These are phyloP conservation scores for Dictyostelium citrinum DNA, from an alignment of 78 protist genomes.

Conservation along the genomic window DNA sequence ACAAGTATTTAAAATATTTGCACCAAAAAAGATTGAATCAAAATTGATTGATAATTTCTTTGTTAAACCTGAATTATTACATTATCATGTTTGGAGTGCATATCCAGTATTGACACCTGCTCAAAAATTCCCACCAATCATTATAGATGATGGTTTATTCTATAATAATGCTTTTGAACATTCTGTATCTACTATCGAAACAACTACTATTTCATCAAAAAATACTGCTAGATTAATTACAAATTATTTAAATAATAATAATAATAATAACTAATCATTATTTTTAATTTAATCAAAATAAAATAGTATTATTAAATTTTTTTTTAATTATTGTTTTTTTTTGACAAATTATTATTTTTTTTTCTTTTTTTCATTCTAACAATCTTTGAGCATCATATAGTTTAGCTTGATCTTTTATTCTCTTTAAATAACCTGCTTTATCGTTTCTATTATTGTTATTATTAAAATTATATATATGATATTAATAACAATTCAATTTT, in stretches of 20 bases:
- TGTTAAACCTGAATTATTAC: background rate
- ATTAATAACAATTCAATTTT: no score
- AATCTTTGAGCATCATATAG: background rate
- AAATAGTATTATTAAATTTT: background rate
- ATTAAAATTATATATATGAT: no score
- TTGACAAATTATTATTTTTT: background rate
- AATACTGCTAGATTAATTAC: slow-evolving; percentile 50
- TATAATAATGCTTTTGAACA: slow-evolving; percentile 70
- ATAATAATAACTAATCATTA: background rate
- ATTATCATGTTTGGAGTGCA: slow-evolving; percentile 52
- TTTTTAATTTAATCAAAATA: background rate
- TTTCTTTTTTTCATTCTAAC: background rate
- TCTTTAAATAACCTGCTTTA: slow-evolving; percentile 1
- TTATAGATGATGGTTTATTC: slow-evolving; percentile 9
- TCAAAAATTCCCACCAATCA: slow-evolving; percentile 33
- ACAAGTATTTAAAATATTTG: slow-evolving; percentile 29
- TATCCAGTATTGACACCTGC: slow-evolving; percentile 48
- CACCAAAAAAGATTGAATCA: background rate
- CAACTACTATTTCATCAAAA: slow-evolving; percentile 36
- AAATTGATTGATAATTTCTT: background rate
- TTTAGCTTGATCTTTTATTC: slow-evolving; percentile 59
- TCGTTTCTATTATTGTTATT: background rate
- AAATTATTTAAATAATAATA: background rate
- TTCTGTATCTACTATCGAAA: slow-evolving; percentile 53
- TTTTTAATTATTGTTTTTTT: background rate